Base-by-base conservation (phyloP, 2,329 filamentous ascomycete genomes). In the Pseudocercospora vitis region DNA sequence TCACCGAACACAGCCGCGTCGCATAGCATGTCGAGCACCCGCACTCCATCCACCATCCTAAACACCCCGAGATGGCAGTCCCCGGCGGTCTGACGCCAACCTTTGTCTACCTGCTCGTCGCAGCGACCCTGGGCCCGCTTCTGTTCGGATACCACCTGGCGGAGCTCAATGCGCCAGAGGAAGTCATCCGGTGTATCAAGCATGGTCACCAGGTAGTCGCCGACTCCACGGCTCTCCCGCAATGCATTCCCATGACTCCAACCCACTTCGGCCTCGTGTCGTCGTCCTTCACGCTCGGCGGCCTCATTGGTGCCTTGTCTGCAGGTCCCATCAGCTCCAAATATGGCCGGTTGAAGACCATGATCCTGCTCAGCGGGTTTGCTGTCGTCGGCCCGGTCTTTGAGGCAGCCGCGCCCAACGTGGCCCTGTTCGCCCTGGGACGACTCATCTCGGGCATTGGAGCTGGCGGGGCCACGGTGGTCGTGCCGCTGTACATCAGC, bases 81-180 rank as follows among this genome's bases (percentile, higher is more conserved):
- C 68, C 74, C 60, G 65, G 76, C 55, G 71, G 72, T 66, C 68
- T 91, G 51, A 94, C 89, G 29, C 78, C 83, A 4, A 95, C 90
- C 72, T 83, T 97, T 64, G 69, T 94, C 65, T 82, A 89, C 67
- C 75, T 94, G 42, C 81, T 97, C 51, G 74, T 84, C 56, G 78
- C 91, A 55, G 83, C 88, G 37, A 95, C 91, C 0, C 74, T 96
- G 14, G 94, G 92, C 0, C 90, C 94, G 1, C 81, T 97, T 39
- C 90, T 96, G 66, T 99, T 96, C 69, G 94, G 94, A 58, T 96
- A 89, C 73, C 92, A 97, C 73, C 74, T 97, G 70, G 89, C 91
- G 63, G 94, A 97, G 71, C 82, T 99, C 59, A 99, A 99, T 71
- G 90, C 92, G 7, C 94, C 94, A 7, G 87, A 96, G 79, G 87